A percentile compares a stretch with the other conserved stretches of the same genome.
These are phyloP conservation scores for Sistotremastrum niveocremeum DNA, from an alignment of 768 basidiomycete genomes.

Conservation along the genomic window DNA sequence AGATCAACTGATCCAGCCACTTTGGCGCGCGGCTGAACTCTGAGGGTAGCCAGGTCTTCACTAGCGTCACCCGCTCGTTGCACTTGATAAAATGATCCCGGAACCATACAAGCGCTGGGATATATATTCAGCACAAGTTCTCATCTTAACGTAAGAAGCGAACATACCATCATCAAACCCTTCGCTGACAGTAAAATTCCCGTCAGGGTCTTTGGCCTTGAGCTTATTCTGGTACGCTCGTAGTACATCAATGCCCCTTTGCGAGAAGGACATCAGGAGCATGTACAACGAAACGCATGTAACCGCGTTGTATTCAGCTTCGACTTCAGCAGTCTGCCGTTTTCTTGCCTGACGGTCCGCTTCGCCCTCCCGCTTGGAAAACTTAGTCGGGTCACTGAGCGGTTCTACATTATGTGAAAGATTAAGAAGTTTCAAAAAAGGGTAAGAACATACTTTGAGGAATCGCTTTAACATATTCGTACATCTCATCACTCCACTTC, in stretches of 20 bases:
- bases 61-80: slow-evolving; percentile 77
- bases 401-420: slow-evolving; percentile 38
- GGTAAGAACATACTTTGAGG: slow-evolving; percentile 54
- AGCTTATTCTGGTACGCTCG: slow-evolving; percentile 67
- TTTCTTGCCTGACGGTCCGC: slow-evolving; percentile 52
- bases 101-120: slow-evolving; percentile 74
- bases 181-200: slow-evolving; percentile 60
- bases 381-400: slow-evolving; percentile 67
- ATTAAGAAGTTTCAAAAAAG: slow-evolving; percentile 5
- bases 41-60: slow-evolving; percentile 77
- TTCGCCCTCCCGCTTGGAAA: slow-evolving; percentile 56
- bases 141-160: slow-evolving; percentile 5
- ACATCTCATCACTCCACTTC: slow-evolving; percentile 92
- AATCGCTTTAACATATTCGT: slow-evolving; percentile 72
- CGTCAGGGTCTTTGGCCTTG: slow-evolving; percentile 68
- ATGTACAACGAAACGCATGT: slow-evolving; percentile 84
- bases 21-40: slow-evolving; percentile 66
- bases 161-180: slow-evolving; percentile 67
- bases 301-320: slow-evolving; percentile 72
- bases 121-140: not conserved
- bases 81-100: slow-evolving; percentile 89
- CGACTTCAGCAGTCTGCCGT: slow-evolving; percentile 60
- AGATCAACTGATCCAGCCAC: slow-evolving; percentile 83
- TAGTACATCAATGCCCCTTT: slow-evolving; percentile 82
- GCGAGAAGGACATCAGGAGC: slow-evolving; percentile 83